Base-by-base conservation (phyloP, 345 rosid species). In the Carallia pectinifolia region DNA sequence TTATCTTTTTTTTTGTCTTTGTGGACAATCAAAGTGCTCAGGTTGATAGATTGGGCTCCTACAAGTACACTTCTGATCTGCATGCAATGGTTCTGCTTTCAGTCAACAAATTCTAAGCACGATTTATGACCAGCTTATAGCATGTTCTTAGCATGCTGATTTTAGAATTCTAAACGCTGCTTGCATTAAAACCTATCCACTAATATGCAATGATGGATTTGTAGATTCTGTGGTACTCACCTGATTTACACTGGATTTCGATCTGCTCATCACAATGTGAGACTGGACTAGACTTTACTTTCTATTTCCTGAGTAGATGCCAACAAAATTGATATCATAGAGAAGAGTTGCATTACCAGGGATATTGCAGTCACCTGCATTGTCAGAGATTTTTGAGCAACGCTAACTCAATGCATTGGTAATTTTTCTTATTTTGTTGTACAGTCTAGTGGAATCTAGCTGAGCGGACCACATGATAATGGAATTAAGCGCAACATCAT, bases 271-370 rank as follows among this genome's bases (percentile, higher is more conserved):
- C 6, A 31, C 30, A 55, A 62, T 38, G 60, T 33, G 56, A 65
- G 18, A 13, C 18, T 48, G 9, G 16, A 44, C 50, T 44, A 44
- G 55, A 60, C 40, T 79, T 83, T 77, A 87, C 75, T 86, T 85
- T 73, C 88, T 81, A 74, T 94, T 90, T 76, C 98, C 97, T 0
- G 90, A 81, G 77, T 88, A 90, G 65, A 94, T 79, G 12, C 82
- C 90, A 54, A 91, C 85, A 73, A 94, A 86, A 47, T 90, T 86
- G 64, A 91, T 86, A 78, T 94, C 97, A 74, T 94, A 94, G 5
- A 90, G 71, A 61, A 94, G 88, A 71, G 98, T 94, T 50, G 98
- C 97, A 83, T 90, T 94, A 62, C 79, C 97, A 37, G 98, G 98
- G 77, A 91, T 84, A 76, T 94, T 94, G 84, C 96, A 94, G 73